Percentiles rank a stretch among this genome's conserved stretches.
These are phyloP conservation scores for Colletotrichum falcatum DNA, from an alignment of 2,329 filamentous ascomycete species.

Conservation along the genomic window DNA sequence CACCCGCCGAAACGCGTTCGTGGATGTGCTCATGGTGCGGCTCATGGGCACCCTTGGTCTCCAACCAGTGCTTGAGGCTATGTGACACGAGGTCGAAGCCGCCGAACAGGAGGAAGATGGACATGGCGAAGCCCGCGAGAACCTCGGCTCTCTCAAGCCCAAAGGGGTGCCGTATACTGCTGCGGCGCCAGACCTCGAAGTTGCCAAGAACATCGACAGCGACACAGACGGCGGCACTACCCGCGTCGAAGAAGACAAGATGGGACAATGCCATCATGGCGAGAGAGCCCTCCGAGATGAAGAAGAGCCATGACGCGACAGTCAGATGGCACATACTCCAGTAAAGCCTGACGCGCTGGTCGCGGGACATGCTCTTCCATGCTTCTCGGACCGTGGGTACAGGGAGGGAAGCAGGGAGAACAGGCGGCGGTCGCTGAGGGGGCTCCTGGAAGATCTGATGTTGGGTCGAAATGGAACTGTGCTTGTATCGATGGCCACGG, in stretches of 20 bases:
- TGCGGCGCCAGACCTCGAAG: constrained; percentile 97
- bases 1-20: constrained; percentile 76
- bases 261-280: constrained; percentile 94
- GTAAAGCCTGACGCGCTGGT: constrained; percentile 84
- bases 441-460: constrained; percentile 98
- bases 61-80: constrained; percentile 91
- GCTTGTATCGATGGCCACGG: constrained; percentile 96
- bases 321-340: constrained; percentile 93
- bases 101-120: constrained; percentile 96
- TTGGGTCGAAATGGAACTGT: constrained; percentile 87
- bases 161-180: constrained; percentile 93
- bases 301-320: constrained; percentile 86
- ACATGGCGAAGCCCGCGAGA: constrained; percentile 94
- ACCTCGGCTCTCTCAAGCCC: constrained; percentile 93
- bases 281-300: constrained; percentile 85
- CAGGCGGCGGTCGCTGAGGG: constrained; percentile 83
- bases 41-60: constrained; percentile 75
- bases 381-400: constrained; percentile 91
- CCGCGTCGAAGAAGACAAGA: constrained; percentile 93
- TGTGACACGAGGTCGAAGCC: constrained; percentile 96
- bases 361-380: constrained; percentile 87
- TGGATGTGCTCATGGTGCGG: constrained; percentile 79
- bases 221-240: constrained; percentile 91
- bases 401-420: constrained; percentile 90
- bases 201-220: constrained; percentile 93